Base-by-base conservation (phyloP, 306 rosid genomes). In the Begonia masoniana region DNA sequence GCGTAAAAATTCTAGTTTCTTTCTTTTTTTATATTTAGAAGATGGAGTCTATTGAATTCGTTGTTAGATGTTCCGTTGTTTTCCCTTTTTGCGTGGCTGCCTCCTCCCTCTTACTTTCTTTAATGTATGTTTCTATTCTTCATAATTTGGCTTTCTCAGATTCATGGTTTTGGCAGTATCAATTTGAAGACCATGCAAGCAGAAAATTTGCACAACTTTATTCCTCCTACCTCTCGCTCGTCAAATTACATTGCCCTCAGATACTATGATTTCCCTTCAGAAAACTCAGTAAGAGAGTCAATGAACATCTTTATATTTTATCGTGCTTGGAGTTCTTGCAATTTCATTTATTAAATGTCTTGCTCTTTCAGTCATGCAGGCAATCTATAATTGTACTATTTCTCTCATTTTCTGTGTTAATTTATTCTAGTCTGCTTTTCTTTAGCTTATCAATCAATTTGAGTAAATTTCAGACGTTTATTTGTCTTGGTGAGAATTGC, bases 151-250 rank as follows among this genome's bases (percentile, higher is more conserved):
- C 66, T 74, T 70, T 84, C 93, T 79, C 82, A 72, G 81, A 79
- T 82, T 84, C 81, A 54, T 80, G 62, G 69, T 85, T 85, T 85
- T 91, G 81, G 86, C 94, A 91, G 96, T 77, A 81, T 91, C 68
- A 91, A 91, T 70, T 71, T 91, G 85, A 91, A 83, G 84, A 86
- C 74, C 67, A 81, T 85, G 75, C 97, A 85, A 63, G 77, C 88
- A 47, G 97, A 83, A 75, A 78, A 91, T 70, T 58, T 68, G 26
- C 61, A 80, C 78, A 78, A 85, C 66, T 59, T 83, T 39, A 69
- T 91, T 60, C 97, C 97, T 68, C 88, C 91, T 12, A 67, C 84
- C 49, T 91, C 97, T 56, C 97, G 97, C 51, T 74, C 96, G 43
- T 69, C 85, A 46, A 91, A 91, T 67, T 85, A 84, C 13, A 74